Percentiles rank a stretch among this genome's conserved stretches.
Conservation (phyloP, 345 rosid genomes). For the Rubroshorea leprosula region DNA sequence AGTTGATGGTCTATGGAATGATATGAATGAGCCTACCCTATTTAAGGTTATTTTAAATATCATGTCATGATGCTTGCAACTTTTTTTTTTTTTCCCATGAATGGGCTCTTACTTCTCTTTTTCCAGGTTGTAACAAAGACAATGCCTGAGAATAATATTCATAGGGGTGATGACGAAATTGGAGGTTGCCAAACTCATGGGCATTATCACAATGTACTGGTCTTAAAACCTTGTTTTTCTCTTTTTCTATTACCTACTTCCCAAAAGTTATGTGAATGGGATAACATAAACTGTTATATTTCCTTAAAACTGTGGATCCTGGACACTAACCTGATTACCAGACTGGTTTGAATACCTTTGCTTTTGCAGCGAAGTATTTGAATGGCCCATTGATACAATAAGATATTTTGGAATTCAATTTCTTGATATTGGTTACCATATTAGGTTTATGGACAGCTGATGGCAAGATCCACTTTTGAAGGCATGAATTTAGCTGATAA, state of each 20-base stretch:
- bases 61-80: neutral
- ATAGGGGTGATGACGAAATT: slow-evolving; percentile 68
- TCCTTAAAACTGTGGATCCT: neutral
- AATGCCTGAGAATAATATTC: slow-evolving; percentile 83
- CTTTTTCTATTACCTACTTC: no score
- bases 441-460: slow-evolving; percentile 85
- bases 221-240: slow-evolving; percentile 14
- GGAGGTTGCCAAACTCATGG: slow-evolving; percentile 80
- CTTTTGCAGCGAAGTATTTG: neutral
- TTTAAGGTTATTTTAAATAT: slow-evolving; percentile 51
- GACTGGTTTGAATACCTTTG: no score
- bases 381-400: neutral
- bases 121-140: slow-evolving; percentile 78
- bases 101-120: slow-evolving; percentile 17
- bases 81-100: neutral
- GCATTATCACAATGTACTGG: slow-evolving; percentile 79
- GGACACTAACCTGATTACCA: no score
- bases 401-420: slow-evolving; percentile 9
- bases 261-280: no score
- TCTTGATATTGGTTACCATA: slow-evolving; percentile 6
- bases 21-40: slow-evolving; percentile 92
- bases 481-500: slow-evolving; percentile 71
- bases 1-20: slow-evolving; percentile 97
- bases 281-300: neutral
- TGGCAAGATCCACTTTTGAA: slow-evolving; percentile 89